Evolutionary conservation across 2,329 filamentous ascomycete genomes (phyloP).

Genomic region (Dothidotthia symphoricarpi): DNA sequence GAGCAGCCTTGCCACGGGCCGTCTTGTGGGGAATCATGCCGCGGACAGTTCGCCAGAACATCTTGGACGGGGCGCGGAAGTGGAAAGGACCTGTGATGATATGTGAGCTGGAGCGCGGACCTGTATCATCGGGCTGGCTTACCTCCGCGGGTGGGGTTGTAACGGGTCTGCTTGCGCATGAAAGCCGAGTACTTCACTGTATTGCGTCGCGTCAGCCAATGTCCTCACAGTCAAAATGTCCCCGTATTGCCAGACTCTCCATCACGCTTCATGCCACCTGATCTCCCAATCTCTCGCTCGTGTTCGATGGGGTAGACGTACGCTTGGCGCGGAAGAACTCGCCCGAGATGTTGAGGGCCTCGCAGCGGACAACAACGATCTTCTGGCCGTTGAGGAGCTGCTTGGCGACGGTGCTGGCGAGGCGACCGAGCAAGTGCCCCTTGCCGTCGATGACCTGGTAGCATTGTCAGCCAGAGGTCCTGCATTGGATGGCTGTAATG

Average conservation of each 20-base stretch:
- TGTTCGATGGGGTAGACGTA: constrained; percentile 61
- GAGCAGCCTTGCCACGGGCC: constrained; percentile 88
- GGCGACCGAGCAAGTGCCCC: constrained; percentile 98
- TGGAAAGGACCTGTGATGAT: constrained; percentile 83
- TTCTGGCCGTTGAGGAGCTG: constrained; percentile 99
- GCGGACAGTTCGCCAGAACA: constrained; percentile 99
- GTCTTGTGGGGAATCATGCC: constrained; percentile 99
- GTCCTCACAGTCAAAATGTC: constrained; percentile 8
- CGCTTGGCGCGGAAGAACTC: constrained; percentile 99
- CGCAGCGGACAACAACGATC: constrained; percentile 98
- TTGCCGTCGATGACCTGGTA: constrained; percentile 92
- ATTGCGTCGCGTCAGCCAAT: constrained; percentile 37
- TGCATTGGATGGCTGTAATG: constrained; percentile 7
- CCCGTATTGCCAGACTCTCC: not conserved
- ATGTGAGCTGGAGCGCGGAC: constrained; percentile 10
- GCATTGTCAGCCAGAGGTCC: constrained; percentile 30
- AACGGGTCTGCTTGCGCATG: constrained; percentile 99
- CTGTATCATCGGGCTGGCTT: constrained; percentile 45
- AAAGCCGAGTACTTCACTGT: constrained; percentile 99
- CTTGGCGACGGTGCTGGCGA: constrained; percentile 97
- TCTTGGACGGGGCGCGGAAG: constrained; percentile 97
- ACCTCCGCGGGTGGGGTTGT: constrained; percentile 98
- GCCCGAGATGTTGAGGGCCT: constrained; percentile 99
- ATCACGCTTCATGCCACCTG: too few species aligned
- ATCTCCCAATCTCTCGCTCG: too few species aligned